Evolutionary conservation across 495 filamentous ascomycete genomes (phyloP).

Genomic region (Aspergillus egyptiacus): DNA sequence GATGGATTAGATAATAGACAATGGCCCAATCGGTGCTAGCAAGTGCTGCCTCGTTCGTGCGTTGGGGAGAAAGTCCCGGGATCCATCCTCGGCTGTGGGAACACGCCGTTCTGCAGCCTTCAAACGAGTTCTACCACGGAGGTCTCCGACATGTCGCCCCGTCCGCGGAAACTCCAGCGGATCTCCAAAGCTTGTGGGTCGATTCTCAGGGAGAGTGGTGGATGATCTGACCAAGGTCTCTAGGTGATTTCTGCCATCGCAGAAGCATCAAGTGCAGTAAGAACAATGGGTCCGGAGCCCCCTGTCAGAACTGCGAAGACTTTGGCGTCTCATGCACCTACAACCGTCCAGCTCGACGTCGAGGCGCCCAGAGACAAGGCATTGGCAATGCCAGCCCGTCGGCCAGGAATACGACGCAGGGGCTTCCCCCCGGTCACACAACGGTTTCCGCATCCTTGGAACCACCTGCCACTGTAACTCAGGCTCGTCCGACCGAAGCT

Average conservation of each 20-base stretch:
- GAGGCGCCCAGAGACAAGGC: not conserved
- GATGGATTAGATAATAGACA: too few relatives aligned
- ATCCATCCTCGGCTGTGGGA: too few relatives aligned
- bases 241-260: conserved; percentile 3
- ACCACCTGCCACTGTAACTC: not conserved
- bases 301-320: conserved; percentile 3
- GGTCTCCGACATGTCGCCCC: not conserved
- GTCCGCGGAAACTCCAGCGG: conserved; percentile 1
- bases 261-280: conserved; percentile 5
- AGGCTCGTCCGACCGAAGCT: not conserved
- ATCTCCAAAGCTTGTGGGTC: conserved; percentile 4
- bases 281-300: not conserved
- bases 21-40: too few relatives aligned
- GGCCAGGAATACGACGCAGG: not conserved
- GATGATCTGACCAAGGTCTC: not conserved
- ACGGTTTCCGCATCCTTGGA: not conserved
- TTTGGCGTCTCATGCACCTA: conserved; percentile 1
- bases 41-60: too few relatives aligned
- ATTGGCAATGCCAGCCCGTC: not conserved
- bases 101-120: too few relatives aligned
- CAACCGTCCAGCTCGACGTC: not conserved
- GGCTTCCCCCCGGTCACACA: not conserved
- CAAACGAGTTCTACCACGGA: not conserved
- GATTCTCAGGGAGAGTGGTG: not conserved
- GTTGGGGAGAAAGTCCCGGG: too few relatives aligned